phyloP scores from a whole-genome alignment of 2,329 filamentous ascomycete genomes.

The Botrytis sinoallii region DNA sequence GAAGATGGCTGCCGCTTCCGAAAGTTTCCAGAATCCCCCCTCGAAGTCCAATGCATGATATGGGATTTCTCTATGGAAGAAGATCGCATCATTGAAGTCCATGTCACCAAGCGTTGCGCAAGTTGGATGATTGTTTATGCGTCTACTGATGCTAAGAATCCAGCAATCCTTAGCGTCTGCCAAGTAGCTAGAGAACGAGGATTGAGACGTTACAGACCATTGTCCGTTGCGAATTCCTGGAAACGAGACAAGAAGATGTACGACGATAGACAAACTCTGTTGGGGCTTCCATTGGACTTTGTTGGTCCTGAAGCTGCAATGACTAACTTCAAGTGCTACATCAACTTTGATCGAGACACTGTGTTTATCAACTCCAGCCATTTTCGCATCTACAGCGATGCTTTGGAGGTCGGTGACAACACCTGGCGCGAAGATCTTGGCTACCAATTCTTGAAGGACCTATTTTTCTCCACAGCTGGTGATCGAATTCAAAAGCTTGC shows the following conservation, averaged over 20 bases:
- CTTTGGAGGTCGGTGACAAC: background rate
- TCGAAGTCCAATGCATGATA: background rate
- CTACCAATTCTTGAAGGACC: background rate
- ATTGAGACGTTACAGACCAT: background rate
- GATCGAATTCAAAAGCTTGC: background rate
- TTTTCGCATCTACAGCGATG: background rate
- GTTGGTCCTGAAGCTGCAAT: background rate
- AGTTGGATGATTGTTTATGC: background rate
- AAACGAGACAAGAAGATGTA: slow-evolving; percentile 3
- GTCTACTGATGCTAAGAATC: background rate
- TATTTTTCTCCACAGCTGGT: background rate
- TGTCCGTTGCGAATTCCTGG: background rate
- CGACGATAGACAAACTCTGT: background rate
- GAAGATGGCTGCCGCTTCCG: background rate
- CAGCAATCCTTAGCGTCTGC: background rate
- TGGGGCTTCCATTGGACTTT: background rate
- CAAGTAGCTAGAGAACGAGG: background rate
- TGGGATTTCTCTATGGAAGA: background rate
- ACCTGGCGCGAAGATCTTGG: slow-evolving; percentile 5
- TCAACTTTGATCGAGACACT: background rate
- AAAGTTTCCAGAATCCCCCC: background rate
- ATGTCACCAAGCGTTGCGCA: background rate
- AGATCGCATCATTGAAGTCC: background rate
- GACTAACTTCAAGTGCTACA: background rate
- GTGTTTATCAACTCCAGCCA: background rate